Conservation (phyloP, 1,139 yeast genomes). For the Suhomyces terraborum region DNA sequence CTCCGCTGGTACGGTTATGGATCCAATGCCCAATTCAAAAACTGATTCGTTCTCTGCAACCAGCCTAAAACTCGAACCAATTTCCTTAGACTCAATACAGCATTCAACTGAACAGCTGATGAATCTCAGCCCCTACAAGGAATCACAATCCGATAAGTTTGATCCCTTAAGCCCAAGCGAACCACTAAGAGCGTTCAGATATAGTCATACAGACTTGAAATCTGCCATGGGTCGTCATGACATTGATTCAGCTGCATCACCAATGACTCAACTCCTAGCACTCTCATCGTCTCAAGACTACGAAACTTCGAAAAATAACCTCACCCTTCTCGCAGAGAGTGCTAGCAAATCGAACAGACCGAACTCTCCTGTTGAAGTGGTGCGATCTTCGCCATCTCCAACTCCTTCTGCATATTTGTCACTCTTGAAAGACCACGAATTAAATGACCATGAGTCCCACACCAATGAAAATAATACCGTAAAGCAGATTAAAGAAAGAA, state of each 20-base stretch:
- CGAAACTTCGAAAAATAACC: constrained; percentile 2
- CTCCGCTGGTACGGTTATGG: neutral
- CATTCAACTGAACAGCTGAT: no score
- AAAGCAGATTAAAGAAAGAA: neutral
- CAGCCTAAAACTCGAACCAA: neutral
- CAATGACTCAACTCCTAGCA: constrained; percentile 5
- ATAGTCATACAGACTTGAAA: constrained; percentile 15
- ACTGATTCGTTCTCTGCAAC: neutral
- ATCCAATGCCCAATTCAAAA: no score
- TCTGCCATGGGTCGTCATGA: constrained; percentile 4
- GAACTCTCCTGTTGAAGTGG: neutral
- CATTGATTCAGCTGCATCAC: constrained; percentile 7
- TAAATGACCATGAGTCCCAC: neutral
- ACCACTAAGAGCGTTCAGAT: constrained; percentile 13
- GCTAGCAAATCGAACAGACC: constrained; percentile 5
- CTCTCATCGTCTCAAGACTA: neutral
- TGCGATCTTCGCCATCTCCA: constrained; percentile 15
- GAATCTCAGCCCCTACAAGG: no score
- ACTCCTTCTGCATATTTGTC: constrained; percentile 26
- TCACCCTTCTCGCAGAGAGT: constrained; percentile 11
- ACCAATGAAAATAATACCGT: neutral
- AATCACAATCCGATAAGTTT: constrained; percentile 3
- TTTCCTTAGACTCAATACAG: no score
- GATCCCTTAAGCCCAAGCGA: constrained; percentile 7
- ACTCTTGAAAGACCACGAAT: constrained; percentile 22